These are phyloP conservation scores for Triadica sebifera DNA, from an alignment of 345 rosid species.

Conservation along the genomic window DNA sequence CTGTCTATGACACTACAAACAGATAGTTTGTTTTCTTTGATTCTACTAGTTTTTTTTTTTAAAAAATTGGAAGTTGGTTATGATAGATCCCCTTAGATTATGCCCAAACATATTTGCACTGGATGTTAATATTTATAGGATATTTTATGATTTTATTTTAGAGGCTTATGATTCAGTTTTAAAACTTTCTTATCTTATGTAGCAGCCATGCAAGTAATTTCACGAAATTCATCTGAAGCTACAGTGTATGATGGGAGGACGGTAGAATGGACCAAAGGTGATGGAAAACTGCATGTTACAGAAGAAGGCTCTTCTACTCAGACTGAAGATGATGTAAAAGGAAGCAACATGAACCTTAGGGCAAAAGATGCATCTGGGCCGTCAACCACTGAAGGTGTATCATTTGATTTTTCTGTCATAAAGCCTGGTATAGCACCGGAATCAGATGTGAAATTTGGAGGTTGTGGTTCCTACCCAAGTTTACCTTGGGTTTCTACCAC, in stretches of 20 bases:
- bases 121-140: not conserved
- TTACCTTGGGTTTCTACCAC: conserved; percentile 97
- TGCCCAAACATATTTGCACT: not conserved
- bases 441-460: conserved; percentile 81
- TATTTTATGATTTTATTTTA: not conserved
- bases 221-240: conserved; percentile 39
- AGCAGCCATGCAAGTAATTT: conserved; percentile 42
- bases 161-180: conserved; percentile 9
- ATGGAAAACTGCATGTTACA: conserved; percentile 57
- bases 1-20: not conserved
- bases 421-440: conserved; percentile 86
- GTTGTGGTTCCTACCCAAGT: conserved; percentile 80
- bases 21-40: not conserved
- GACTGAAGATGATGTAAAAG: conserved; percentile 48
- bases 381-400: conserved; percentile 45
- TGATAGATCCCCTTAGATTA: too few relatives aligned
- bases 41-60: not conserved
- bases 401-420: conserved; percentile 69
- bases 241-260: conserved; percentile 39
- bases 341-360: conserved; percentile 37
- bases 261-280: conserved; percentile 50
- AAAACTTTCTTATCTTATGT: conserved; percentile 14
- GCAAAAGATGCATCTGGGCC: conserved; percentile 43
- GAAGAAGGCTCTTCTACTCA: conserved; percentile 76
- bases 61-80: too few relatives aligned